Evolutionary conservation across 2,329 filamentous ascomycete genomes (phyloP), one percentile per base, ranked within the genome.

Genomic region (Ceratocystis cacaofunesta): DNA sequence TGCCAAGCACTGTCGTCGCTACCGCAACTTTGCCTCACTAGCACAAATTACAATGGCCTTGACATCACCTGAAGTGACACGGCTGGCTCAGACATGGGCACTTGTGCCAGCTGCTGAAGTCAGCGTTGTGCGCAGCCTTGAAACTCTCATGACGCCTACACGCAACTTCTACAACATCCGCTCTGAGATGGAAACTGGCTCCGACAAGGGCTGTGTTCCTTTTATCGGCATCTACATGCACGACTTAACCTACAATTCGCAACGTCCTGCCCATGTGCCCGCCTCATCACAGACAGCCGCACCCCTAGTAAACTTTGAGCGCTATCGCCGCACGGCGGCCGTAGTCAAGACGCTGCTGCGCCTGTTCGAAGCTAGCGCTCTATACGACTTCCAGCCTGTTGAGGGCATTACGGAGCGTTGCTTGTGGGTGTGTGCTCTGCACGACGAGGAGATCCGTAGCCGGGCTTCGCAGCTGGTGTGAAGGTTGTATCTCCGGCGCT

Each of bases 221-320:
- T 92, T 94, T 72, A 87, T 94, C 61, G 89, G 86, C 66, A 85
- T 87, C 65, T 94, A 94, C 74, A 92, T 88, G 1, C 89, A 92
- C 71, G 89, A 94, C 72, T 78, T 94, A 50, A 83, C 92, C 57
- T 90, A 89, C 78, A 92, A 92, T 71, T 85, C 86, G 0, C 88
- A 92, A 73, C 84, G 90, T 68, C 87, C 89, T 1, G 85, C 86
- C 1, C 86, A 89, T 73, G 86, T 92, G 69, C 12, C 55, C 55
- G 84, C 85, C 1, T 83, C 81, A 70, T 87, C 84, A 2, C 84
- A 84, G 22, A 82, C 78, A 0, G 83, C 83, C 4, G 82, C 88
- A 68, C 85, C 85, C 15, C 78, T 94, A 57, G 82, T 94, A 70
- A 94, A 94, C 74, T 94, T 94, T 75, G 89, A 92, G 76, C 82